Percentiles rank a stretch among this genome's conserved stretches.
Evolutionary conservation across 306 rosid genomes (phyloP).

Genomic region (Ceratonia siliqua): DNA sequence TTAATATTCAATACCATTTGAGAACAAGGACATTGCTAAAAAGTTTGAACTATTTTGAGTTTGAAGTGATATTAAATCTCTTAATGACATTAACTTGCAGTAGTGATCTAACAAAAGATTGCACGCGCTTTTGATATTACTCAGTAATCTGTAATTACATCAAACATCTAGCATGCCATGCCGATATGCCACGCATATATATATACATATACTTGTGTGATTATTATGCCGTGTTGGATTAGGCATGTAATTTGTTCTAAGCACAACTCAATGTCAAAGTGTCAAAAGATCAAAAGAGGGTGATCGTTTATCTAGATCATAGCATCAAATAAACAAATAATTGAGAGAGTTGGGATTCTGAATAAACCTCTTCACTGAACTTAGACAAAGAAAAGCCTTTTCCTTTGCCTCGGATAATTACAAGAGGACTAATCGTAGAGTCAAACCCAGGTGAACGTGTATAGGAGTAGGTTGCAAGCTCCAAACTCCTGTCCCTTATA

Average conservation of each 20-base stretch:
- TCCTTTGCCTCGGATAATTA: not conserved
- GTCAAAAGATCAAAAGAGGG: not conserved
- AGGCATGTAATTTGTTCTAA: not conserved
- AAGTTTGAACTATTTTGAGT: not conserved
- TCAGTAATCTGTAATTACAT: slow-evolving; percentile 5
- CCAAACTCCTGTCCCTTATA: slow-evolving; percentile 19
- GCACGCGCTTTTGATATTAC: not conserved
- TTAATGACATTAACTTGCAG: slow-evolving; percentile 5
- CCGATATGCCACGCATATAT: too few species aligned
- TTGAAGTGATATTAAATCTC: not conserved
- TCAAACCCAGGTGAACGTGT: not conserved
- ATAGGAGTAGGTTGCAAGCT: slow-evolving; percentile 3
- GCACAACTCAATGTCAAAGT: not conserved
- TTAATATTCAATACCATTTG: too few species aligned
- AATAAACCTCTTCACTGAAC: not conserved
- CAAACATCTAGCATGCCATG: not conserved
- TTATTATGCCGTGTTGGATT: not conserved
- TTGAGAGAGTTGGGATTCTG: slow-evolving; percentile 28
- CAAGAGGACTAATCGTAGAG: slow-evolving; percentile 10
- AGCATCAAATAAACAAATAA: not conserved
- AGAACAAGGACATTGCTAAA: not conserved
- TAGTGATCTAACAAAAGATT: not conserved
- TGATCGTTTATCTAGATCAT: not conserved
- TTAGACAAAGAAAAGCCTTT: slow-evolving; percentile 7
- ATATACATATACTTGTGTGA: not conserved